These are phyloP conservation scores for Mortierella sp. DNA, from an alignment of 371 early-diverging fungal genomes.

Conservation along the genomic window DNA sequence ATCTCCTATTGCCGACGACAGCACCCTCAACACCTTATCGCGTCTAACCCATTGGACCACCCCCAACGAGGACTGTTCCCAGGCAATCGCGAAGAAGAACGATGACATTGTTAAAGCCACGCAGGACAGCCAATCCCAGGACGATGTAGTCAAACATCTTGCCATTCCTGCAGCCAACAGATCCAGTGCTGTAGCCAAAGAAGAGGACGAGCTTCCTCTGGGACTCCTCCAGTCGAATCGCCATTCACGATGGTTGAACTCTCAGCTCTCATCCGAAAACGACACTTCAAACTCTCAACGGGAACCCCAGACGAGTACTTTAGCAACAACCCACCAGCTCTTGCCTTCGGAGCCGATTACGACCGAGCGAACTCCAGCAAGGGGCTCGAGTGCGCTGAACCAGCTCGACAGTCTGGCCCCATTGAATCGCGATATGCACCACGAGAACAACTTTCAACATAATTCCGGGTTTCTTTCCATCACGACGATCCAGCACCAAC, in stretches of 20 bases:
- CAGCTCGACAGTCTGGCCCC: neutral
- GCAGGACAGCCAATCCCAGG: neutral
- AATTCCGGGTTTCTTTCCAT: too few species aligned
- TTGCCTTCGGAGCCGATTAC: constrained; percentile 36
- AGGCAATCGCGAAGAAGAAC: neutral
- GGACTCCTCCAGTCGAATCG: constrained; percentile 30
- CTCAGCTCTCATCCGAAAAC: constrained; percentile 35
- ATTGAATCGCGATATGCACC: neutral
- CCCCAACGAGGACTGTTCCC: neutral
- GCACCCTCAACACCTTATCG: too few species aligned
- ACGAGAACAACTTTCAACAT: neutral
- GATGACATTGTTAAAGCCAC: neutral
- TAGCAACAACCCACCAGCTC: constrained; percentile 14
- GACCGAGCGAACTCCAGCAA: constrained; percentile 15
- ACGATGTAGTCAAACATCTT: constrained; percentile 5
- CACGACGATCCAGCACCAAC: too few species aligned
- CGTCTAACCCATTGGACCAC: neutral
- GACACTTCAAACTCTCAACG: constrained; percentile 14
- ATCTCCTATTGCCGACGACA: neutral
- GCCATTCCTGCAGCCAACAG: neutral
- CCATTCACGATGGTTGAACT: constrained; percentile 31
- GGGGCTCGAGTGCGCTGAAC: neutral
- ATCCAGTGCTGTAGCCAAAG: neutral
- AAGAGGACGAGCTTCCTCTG: constrained; percentile 39
- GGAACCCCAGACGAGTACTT: neutral